Conservation (phyloP, 2,329 filamentous ascomycete genomes). For the Lachnum nothofagi region DNA sequence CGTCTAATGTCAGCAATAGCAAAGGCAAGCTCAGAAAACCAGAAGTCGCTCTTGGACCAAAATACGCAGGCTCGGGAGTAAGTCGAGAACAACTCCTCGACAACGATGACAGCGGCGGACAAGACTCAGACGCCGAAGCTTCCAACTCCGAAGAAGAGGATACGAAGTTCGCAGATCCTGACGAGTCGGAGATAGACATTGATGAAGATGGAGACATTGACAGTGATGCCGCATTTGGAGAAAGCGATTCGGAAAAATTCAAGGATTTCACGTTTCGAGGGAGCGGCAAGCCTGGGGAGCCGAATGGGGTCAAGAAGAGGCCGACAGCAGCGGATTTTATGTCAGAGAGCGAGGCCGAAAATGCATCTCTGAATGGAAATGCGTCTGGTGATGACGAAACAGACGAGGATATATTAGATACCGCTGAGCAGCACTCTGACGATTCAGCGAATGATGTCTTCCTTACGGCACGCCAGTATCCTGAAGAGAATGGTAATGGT, state of each 20-base stretch:
- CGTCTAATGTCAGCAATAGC: slow-evolving; percentile 35
- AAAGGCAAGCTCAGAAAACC: slow-evolving; percentile 80
- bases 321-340: slow-evolving; percentile 55
- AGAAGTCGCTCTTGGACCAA: slow-evolving; percentile 63
- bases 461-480: slow-evolving; percentile 14
- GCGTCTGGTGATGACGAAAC: slow-evolving; percentile 25
- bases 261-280: slow-evolving; percentile 64
- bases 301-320: slow-evolving; percentile 35
- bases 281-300: slow-evolving; percentile 47
- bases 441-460: slow-evolving; percentile 34
- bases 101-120: slow-evolving; percentile 48
- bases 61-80: slow-evolving; percentile 74
- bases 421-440: slow-evolving; percentile 30
- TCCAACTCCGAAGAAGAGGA: slow-evolving; percentile 23
- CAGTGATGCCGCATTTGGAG: slow-evolving; percentile 67
- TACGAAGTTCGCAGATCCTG: slow-evolving; percentile 43
- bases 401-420: slow-evolving; percentile 32
- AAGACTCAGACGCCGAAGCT: slow-evolving; percentile 37
- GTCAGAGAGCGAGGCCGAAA: slow-evolving; percentile 37
- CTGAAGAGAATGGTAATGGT: slow-evolving; percentile 30
- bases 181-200: slow-evolving; percentile 48
- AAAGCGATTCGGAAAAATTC: slow-evolving; percentile 79
- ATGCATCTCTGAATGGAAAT: slow-evolving; percentile 30
- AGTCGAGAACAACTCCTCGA: slow-evolving; percentile 63
- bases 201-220: slow-evolving; percentile 57